Evolutionary conservation across 2,329 filamentous ascomycete genomes (phyloP), one percentile per base, ranked within the genome.

Genomic region (Teratosphaeria pseudoeucalypti): DNA sequence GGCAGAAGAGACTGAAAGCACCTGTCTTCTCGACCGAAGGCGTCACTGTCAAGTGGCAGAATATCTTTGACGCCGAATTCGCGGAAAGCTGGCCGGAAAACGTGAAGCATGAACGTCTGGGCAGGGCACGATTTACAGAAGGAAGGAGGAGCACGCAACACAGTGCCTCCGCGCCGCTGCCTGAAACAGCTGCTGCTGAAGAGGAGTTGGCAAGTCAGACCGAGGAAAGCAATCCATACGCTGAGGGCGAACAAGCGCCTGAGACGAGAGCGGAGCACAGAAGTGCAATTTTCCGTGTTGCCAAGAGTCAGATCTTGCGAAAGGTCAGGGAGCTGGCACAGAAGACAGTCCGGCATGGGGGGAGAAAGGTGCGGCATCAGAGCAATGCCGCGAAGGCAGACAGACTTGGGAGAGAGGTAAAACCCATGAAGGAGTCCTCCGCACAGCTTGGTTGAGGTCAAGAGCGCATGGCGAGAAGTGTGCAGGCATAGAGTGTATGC

Each of bases 1-100:
- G 19, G 34, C 32, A 56, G 23, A 34, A 16, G 32, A 23, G 32
- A 14, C 12, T 37, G 32, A 43, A 3, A 7, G 32, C 55, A 56
- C 63, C 66, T 10, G 55, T 64, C 26, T 70, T 67, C 61, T 63
- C 61, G 32, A 60, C 62, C 29, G 61, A 70, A 49, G 70, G 70
- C 54, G 64, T 73, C 10, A 66, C 57, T 7, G 64, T 75, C 55
- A 62, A 68, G 55, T 75, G 73, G 73, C 63, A 66, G n/a, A 69
- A 75, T 62, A 58, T 68, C 1, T 61, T 73, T n/a, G 73, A 75
- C 61, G 68, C 70, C n/a, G 71, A 74, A 54, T 73, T 65, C 58
- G 73, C 72, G 7, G 64, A 66, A 32, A 57, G 56, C 16, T 75
- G 73, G 73, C 73, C 73, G 2, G 55, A 59, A 7, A 62, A 56